Base-by-base conservation (phyloP, 441 rosid species). In the Aleurites moluccanus region DNA sequence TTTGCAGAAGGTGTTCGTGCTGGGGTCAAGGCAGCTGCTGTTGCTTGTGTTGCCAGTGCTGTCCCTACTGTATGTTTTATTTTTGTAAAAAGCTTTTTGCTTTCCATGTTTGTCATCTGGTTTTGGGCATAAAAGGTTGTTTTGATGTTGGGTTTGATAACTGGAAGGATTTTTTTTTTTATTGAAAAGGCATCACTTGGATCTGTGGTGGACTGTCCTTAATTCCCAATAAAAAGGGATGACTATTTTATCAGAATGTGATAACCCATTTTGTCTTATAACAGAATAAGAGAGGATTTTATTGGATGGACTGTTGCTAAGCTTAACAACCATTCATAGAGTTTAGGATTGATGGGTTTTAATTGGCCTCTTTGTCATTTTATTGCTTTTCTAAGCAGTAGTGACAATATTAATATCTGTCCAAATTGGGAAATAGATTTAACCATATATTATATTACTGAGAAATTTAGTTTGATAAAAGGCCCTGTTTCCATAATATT, bases 1-100 rank as follows among this genome's bases (percentile, higher is more conserved):
- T 74, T 49, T 75, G 85, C 82, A 91, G 97, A 91, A 75, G 94
- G 92, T 66, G 92, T 82, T 69, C 79, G 85, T 35, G 97, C 94
- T 45, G 97, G 94, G 78, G 72, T 75, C 23, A 91, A 87, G 67
- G 94, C 94, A 1, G 92, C 93, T 74, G 85, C 83, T 44, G 53
- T 91, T 1, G 75, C 86, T 6, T 79, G 80, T 66, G 91, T 84
- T 59, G 89, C 52, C 55, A 80, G 73, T 78, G 82, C 91, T 9
- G 80, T 90, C 52, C 92, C 94, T 10, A 90, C 93, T 47, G 97
- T 91, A 80, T 45, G 78, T 45, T 65, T 9, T 27, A 2, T 14
- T 47, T 10, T 11, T 52, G 0, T 61, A 25, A 28, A 35, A 33
- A n/a, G 23, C 13, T 70, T 50, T 64, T 45, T 13, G 9, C 57